Evolutionary conservation across 2,329 filamentous ascomycete species (phyloP), one percentile per base, ranked within the genome.

Genomic region (Sphaceloma murrayae): DNA sequence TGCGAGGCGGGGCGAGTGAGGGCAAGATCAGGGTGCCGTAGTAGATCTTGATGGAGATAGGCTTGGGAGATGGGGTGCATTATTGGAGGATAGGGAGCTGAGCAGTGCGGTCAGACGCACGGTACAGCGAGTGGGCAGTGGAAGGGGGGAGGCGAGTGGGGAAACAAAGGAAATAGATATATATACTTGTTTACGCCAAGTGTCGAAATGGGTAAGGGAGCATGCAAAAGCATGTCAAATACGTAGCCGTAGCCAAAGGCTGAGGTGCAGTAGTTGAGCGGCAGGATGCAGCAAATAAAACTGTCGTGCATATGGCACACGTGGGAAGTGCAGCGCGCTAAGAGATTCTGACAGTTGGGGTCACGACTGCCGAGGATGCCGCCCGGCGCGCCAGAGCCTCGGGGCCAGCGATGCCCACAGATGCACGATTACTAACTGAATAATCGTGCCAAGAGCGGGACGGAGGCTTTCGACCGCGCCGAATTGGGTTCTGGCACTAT

Each of bases 251-350:
- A 16, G 36, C 5, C 36, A 30, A 40, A 40, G 36, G 36, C 30
- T 40, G 36, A 29, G 36, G 13, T 40, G 36, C 36, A 40, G 36
- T 40, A 40, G n/a, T n/a, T n/a, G 36, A 26, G 36, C 13, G 17
- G 42, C 42, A 45, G 42, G 42, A 45, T 45, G 42, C 42, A 45
- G 40, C 34, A n/a, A n/a, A n/a, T n/a, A n/a, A n/a, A 45, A 45
- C 42, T 45, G 42, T 45, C 42, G 42, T 45, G 42, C 42, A 45
- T 45, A 21, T 32, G 27, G 31, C 30, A n/a, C n/a, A 34, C 36
- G 36, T 40, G 36, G 36, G 24, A 40, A 19, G 36, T 29, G 14
- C 7, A 7, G 24, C n/a, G 30, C 19, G 14, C 36, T 40, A 30
- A 40, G 30, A 29, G 9, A n/a, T n/a, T 27, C 7, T 40, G 36